Percentiles rank a stretch among this genome's conserved stretches.
phyloP scores from a whole-genome alignment of 306 rosid species.

The Cicer cuneatum region DNA sequence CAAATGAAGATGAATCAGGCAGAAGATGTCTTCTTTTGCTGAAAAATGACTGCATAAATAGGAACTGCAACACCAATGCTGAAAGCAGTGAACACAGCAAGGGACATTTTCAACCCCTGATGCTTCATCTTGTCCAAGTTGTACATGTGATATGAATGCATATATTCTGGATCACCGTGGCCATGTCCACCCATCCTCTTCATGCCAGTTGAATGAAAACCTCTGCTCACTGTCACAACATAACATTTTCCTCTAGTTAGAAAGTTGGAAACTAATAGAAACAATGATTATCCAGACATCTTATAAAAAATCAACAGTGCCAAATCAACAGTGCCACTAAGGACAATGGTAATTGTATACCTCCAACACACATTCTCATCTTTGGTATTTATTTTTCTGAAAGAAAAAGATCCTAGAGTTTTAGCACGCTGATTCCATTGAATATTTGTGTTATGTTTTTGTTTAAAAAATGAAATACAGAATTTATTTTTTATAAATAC shows the following conservation, averaged over 20 bases:
- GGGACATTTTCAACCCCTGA: slow-evolving; percentile 58
- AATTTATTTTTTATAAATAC: neutral
- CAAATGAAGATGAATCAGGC: slow-evolving; percentile 39
- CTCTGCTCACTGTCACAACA: slow-evolving; percentile 53
- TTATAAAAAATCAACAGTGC: neutral
- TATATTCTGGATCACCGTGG: slow-evolving; percentile 54
- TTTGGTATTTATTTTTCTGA: neutral
- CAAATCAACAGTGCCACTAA: neutral
- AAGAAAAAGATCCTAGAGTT: neutral
- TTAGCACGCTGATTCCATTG: neutral
- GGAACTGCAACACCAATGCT: slow-evolving; percentile 62
- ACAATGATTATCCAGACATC: neutral
- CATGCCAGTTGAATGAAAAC: slow-evolving; percentile 55
- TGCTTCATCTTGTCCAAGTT: slow-evolving; percentile 59
- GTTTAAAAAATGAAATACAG: neutral
- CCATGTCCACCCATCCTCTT: slow-evolving; percentile 65
- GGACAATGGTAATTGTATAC: neutral
- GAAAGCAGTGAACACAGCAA: slow-evolving; percentile 57
- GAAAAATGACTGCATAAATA: slow-evolving; percentile 58
- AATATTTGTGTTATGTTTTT: neutral
- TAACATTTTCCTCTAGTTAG: slow-evolving; percentile 19
- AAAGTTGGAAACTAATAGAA: neutral
- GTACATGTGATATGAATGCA: slow-evolving; percentile 64
- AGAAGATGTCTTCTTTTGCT: slow-evolving; percentile 66
- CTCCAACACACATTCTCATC: neutral